These are phyloP conservation scores for Boletus eberwhitei DNA, from an alignment of 768 basidiomycete species.

Conservation along the genomic window DNA sequence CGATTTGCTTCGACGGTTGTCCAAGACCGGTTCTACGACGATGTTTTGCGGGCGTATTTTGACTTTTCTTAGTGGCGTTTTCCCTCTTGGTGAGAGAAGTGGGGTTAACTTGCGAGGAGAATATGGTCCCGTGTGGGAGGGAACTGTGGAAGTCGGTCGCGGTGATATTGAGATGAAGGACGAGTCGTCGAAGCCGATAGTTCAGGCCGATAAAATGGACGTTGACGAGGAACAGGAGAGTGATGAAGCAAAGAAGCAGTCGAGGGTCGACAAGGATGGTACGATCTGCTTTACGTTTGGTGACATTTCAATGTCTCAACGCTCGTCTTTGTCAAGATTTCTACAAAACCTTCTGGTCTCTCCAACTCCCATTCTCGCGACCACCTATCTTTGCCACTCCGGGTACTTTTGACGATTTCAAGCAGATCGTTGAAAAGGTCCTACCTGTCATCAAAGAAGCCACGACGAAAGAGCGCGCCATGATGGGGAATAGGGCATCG, in stretches of 20 bases:
- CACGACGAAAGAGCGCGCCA: conserved; percentile 81
- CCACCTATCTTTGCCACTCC: conserved; percentile 65
- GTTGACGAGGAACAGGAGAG: conserved; percentile 46
- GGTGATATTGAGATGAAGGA: conserved; percentile 32
- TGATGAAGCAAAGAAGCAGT: conserved; percentile 33
- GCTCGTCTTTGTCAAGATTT: conserved; percentile 49
- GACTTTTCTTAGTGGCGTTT: conserved; percentile 81
- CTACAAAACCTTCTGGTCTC: conserved; percentile 86
- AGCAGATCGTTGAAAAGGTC: conserved; percentile 65
- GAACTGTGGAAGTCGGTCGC: conserved; percentile 44
- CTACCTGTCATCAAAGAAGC: conserved; percentile 81
- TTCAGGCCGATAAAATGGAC: conserved; percentile 54
- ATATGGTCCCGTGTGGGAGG: conserved; percentile 77
- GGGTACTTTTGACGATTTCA: conserved; percentile 60
- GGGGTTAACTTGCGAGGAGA: conserved; percentile 91
- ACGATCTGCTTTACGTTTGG: conserved; percentile 7
- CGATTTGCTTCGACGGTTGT: conserved; percentile 80
- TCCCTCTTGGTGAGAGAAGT: conserved; percentile 84
- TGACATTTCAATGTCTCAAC: not conserved
- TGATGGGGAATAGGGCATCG: conserved; percentile 72
- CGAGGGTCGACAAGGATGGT: conserved; percentile 62
- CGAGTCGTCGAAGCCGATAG: conserved; percentile 29
- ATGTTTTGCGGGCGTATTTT: conserved; percentile 88
- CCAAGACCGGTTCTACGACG: conserved; percentile 81
- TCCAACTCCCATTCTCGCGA: conserved; percentile 82